Base-by-base conservation (phyloP, 2,329 filamentous ascomycete genomes). In the Pestalotiopsis sp. region DNA sequence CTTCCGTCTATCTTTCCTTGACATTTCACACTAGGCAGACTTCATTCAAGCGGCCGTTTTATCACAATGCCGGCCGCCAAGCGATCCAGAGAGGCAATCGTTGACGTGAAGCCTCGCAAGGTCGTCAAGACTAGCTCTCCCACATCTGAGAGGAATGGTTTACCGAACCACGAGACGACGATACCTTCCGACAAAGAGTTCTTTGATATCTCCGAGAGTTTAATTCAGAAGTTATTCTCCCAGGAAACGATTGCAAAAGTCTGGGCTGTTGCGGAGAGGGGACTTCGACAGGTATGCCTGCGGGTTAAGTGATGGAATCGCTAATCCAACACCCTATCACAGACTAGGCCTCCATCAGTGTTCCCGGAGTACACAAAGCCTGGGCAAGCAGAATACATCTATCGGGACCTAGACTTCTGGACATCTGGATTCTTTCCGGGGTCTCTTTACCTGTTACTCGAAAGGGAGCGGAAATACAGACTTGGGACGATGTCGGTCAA, bases 381-480 rank as follows among this genome's bases (percentile, higher is more conserved):
- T n/a, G 76, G 75, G 9, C 73, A 75, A 0, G 75, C 72, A 0
- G 73, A 70, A 14, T 84, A 84, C 67, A 76, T 80, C 20, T 80
- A 83, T 66, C 75, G 81, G 13, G 75, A 78, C 35, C 73, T 78
- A 0, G 76, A 80, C 10, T 84, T 84, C 67, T 85, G 83, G 83
- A 84, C 82, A 0, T 82, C 79, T 2, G 82, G 83, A 0, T 85
- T 85, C 75, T 84, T 85, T 66, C 82, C 82, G 0, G 83, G 83
- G 0, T 78, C 76, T 3, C 69, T 85, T 2, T 83, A 83, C 66
- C 73, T 80, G 1, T 74, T 85, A 0, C 73, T 83, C 4, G 76
- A 81, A 67, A 67, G 80, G 11, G 62, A 75, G 57, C 70, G 77
- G 48, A 76, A 73, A 55, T 76, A 76, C 58, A 66, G 72, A 13